Base-by-base conservation (phyloP, 177 flowering plant genomes). In the Vitis hybrid region DNA sequence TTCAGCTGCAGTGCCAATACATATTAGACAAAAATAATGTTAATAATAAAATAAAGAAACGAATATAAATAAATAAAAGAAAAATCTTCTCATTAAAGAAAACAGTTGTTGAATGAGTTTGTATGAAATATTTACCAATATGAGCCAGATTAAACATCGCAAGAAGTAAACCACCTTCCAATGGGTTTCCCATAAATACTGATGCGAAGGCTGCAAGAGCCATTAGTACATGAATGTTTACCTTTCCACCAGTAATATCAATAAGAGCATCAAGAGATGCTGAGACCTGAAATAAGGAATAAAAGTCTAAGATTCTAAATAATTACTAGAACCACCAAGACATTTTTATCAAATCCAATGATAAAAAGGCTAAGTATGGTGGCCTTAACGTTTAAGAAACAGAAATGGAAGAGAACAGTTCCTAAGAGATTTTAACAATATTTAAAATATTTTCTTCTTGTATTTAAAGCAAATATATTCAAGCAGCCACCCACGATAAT, bases 101-200 rank as follows among this genome's bases (percentile, higher is more conserved):
- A 72, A 32, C 26, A 14, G 18, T 17, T 61, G 26, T 51, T 34
- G 18, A 21, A 56, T 0, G 21, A 74, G 57, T 14, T 63, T 63
- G 60, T 39, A 64, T 39, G 68, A 57, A 69, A 63, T 13, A 45
- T 32, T 71, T 72, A 91, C 98, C 99, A 67, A 95, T 95, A 80
- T 95, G 99, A 73, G 99, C 94, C 66, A 93, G 76, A 83, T 95
- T 95, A 79, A 95, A 95, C 99, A 95, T 95, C 7, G 95, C 95
- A 73, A 95, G 88, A 76, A 95, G 98, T 69, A 95, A 74, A 58
- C 95, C 98, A 72, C 99, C 99, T 86, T 95, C 99, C 80, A 95
- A 79, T 30, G 91, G 30, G 69, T 91, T 95, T 51, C 99, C 98
- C 99, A 95, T 93, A 78, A 93, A 87, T 15, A 89, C 80, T 7